These are phyloP conservation scores for Spizellomyces punctatus DNA, from an alignment of 192 early-diverging fungal species.

Conservation along the genomic window DNA sequence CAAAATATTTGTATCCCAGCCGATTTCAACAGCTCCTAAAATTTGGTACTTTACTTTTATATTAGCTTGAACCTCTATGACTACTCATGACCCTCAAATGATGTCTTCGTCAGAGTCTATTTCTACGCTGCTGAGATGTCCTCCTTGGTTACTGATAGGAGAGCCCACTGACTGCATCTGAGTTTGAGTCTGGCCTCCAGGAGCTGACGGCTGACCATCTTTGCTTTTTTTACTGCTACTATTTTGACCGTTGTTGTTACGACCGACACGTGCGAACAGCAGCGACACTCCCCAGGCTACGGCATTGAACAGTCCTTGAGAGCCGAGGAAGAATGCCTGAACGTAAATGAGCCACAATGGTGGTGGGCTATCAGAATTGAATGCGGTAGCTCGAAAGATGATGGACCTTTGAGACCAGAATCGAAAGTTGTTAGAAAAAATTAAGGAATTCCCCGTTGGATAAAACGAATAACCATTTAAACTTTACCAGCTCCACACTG, in stretches of 20 bases:
- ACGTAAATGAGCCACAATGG: slow-evolving; percentile 18
- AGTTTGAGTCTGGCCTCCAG: too few relatives aligned
- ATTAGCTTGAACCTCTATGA: too few relatives aligned
- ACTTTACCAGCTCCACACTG: slow-evolving; percentile 10
- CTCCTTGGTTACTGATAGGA: too few relatives aligned
- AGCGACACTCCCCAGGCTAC: slow-evolving; percentile 18
- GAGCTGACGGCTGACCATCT: too few relatives aligned
- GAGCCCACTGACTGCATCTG: too few relatives aligned
- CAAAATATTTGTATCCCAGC: too few relatives aligned
- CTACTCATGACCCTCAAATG: too few relatives aligned
- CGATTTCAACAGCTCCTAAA: too few relatives aligned
- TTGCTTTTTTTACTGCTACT: neutral
- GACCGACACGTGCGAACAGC: neutral
- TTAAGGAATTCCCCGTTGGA: neutral
- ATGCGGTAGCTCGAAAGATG: slow-evolving; percentile 20
- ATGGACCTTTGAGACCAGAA: slow-evolving; percentile 6
- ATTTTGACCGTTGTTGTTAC: neutral
- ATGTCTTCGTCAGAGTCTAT: too few relatives aligned
- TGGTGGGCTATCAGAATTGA: slow-evolving; percentile 12
- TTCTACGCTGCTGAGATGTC: too few relatives aligned
- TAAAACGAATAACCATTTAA: too few relatives aligned
- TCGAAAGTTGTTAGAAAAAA: neutral
- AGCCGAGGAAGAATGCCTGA: slow-evolving; percentile 23
- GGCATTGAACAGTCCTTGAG: slow-evolving; percentile 25
- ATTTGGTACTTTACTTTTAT: too few relatives aligned